Percentiles rank a stretch among this genome's conserved stretches.
Conservation (phyloP, 805 yeast genomes). For the Yamadazyma phyllophila region DNA sequence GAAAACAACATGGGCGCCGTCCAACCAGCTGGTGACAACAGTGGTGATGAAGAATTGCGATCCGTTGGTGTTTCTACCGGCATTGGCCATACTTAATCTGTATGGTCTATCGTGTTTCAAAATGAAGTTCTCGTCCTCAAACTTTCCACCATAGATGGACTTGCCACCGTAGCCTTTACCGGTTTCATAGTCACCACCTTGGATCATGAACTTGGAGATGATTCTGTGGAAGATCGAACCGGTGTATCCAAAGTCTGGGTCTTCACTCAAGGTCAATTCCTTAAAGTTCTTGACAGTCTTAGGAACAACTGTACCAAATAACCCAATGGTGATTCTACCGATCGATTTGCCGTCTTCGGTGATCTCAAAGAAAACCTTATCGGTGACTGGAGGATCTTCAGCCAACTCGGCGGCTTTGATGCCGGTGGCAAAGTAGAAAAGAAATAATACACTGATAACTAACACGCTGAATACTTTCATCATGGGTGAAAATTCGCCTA, state of each 20-base stretch:
- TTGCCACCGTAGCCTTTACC: slow-evolving; percentile 48
- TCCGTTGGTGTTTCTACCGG: slow-evolving; percentile 98
- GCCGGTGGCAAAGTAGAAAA: slow-evolving; percentile 10
- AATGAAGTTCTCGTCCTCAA: slow-evolving; percentile 74
- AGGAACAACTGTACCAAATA: slow-evolving; percentile 88
- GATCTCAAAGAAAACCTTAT: slow-evolving; percentile 82
- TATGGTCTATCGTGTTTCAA: slow-evolving; percentile 75
- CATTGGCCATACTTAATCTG: slow-evolving; percentile 94
- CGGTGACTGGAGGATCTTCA: slow-evolving; percentile 61
- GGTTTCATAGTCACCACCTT: slow-evolving; percentile 49
- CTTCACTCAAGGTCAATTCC: slow-evolving; percentile 69
- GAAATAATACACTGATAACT: slow-evolving; percentile 8
- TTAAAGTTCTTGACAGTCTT: slow-evolving; percentile 96
- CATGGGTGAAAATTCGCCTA: slow-evolving; percentile 6
- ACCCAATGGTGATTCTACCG: slow-evolving; percentile 85
- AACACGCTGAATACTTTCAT: slow-evolving; percentile 17
- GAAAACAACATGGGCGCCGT: slow-evolving; percentile 93
- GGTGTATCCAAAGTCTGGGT: slow-evolving; percentile 43
- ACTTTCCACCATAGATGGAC: slow-evolving; percentile 64
- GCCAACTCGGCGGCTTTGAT: slow-evolving; percentile 10
- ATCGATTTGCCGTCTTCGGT: slow-evolving; percentile 72
- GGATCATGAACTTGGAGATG: slow-evolving; percentile 48
- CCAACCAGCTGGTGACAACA: slow-evolving; percentile 86
- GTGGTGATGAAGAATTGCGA: slow-evolving; percentile 97
- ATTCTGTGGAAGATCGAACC: slow-evolving; percentile 47